Percentiles rank a stretch among this genome's conserved stretches.
phyloP scores from a whole-genome alignment of 2,329 filamentous ascomycete species.

The Penicillium hordei region DNA sequence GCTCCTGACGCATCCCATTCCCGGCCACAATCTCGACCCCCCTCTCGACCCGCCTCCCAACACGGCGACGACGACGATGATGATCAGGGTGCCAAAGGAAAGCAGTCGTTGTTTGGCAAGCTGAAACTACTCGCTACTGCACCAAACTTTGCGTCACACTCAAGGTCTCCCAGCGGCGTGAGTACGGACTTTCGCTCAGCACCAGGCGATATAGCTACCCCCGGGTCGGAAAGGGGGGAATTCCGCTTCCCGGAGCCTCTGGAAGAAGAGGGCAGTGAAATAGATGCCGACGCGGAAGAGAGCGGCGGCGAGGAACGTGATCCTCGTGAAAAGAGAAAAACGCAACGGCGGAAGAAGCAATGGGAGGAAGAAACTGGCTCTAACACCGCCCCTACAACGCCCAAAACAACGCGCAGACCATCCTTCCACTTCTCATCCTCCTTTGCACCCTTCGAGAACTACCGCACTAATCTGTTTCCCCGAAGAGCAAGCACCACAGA shows the following conservation, averaged over 20 bases:
- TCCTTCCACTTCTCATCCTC: constrained; percentile 48
- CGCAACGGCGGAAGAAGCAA: constrained; percentile 57
- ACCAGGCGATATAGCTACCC: constrained; percentile 44
- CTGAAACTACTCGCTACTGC: constrained; percentile 69
- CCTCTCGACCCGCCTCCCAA: constrained; percentile 35
- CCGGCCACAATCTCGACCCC: constrained; percentile 56
- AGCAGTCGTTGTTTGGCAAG: constrained; percentile 71
- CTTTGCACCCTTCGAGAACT: constrained; percentile 47
- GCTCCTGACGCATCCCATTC: constrained; percentile 53
- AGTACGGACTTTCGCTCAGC: constrained; percentile 43
- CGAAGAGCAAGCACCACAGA: constrained; percentile 68
- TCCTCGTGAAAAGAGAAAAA: constrained; percentile 59
- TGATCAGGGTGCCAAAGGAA: constrained; percentile 60
- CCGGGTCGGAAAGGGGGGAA: constrained; percentile 50
- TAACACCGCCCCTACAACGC: constrained; percentile 68
- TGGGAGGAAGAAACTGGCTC: constrained; percentile 51
- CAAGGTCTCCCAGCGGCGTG: constrained; percentile 51
- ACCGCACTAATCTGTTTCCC: constrained; percentile 54
- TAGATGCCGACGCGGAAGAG: constrained; percentile 78
- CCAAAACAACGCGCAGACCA: constrained; percentile 47
- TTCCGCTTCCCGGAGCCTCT: constrained; percentile 56
- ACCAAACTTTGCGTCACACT: constrained; percentile 51
- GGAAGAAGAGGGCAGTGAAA: constrained; percentile 65
- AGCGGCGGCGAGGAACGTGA: constrained; percentile 72
- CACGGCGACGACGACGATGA: constrained; percentile 56